Evolutionary conservation across 805 yeast species (phyloP).

Genomic region (Priceomyces fermenticarens): DNA sequence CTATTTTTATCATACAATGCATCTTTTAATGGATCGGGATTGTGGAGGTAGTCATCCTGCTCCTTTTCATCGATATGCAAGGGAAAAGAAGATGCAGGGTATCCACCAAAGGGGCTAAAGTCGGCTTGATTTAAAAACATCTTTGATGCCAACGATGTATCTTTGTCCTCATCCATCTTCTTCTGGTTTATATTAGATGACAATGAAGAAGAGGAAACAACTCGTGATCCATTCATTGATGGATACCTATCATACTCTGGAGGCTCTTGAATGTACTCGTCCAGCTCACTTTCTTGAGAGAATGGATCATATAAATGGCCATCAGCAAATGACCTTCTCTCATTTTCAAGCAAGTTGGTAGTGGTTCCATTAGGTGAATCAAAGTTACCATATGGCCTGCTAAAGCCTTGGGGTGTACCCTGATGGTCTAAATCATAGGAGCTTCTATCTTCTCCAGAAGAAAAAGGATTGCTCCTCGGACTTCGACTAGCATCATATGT

Average conservation of each 20-base stretch:
- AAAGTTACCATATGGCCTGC: slow-evolving; percentile 30
- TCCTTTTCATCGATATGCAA: slow-evolving; percentile 89
- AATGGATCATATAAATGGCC: not conserved
- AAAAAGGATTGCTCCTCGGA: slow-evolving; percentile 6
- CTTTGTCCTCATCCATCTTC: slow-evolving; percentile 13
- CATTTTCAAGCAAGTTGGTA: slow-evolving; percentile 9
- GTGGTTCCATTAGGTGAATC: slow-evolving; percentile 37
- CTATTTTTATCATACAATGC: slow-evolving; percentile 77
- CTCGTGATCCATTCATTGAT: slow-evolving; percentile 54
- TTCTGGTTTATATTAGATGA: slow-evolving; percentile 17
- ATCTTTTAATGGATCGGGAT: slow-evolving; percentile 93
- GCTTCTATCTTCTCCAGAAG: slow-evolving; percentile 7
- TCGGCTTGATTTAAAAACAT: slow-evolving; percentile 51
- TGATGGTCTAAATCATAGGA: slow-evolving; percentile 8
- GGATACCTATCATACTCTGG: slow-evolving; percentile 70
- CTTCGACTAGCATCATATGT: slow-evolving; percentile 20
- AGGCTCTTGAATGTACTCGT: slow-evolving; percentile 35
- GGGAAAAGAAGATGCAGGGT: slow-evolving; percentile 91
- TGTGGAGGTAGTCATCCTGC: slow-evolving; percentile 91
- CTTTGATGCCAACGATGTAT: slow-evolving; percentile 19
- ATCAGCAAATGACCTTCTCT: slow-evolving; percentile 11
- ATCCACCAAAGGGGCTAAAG: slow-evolving; percentile 93
- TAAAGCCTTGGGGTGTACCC: slow-evolving; percentile 6
- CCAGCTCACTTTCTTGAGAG: slow-evolving; percentile 5
- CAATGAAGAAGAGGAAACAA: slow-evolving; percentile 48